Base-by-base conservation (phyloP, 306 rosid genomes). In the Lathyrus sativus region DNA sequence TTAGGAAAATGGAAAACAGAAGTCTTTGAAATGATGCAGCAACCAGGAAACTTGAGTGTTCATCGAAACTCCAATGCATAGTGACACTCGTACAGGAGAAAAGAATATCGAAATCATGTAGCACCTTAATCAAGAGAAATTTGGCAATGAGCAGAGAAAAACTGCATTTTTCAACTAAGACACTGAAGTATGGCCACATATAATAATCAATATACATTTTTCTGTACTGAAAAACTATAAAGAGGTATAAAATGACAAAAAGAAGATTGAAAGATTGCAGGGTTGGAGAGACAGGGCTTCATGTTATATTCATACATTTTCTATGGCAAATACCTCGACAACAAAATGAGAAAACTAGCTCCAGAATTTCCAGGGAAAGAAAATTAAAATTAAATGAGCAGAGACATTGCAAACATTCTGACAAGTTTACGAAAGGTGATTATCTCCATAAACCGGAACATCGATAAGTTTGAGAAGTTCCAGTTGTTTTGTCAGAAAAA, bases 401-500 rank as follows among this genome's bases (percentile, higher is more conserved):
- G 35, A 38, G 50, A 67, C n/a, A 56, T 8, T 41, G 39, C 49
- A 81, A 49, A 74, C 37, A 33, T 24, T 46, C 42, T 37, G 54
- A 31, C 55, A 73, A 64, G 54, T 44, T 81, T 53, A 77, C 61
- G 74, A 65, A 38, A 42, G 29, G 63, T 17, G 2, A 37, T 39
- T 53, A 65, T 69, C 63, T 58, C 45, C 70, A 19, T 14, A 33
- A 22, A 41, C 26, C 17, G 51, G 53, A 70, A 65, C 15, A 45
- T 67, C 74, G 26, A 71, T 45, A 38, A 64, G 58, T 50, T 62
- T 68, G 54, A 41, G 74, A 41, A 71, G 74, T 78, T 80, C 81
- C 38, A 62, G 35, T 71, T 86, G 88, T 71, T 75, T 79, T 60
- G 88, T 84, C 80, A 87, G 77, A 17, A 76, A 70, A 74, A 68